Evolutionary conservation across 1,284 basidiomycete species (phyloP).

Genomic region (Moesziomyces parantarcticus): DNA sequence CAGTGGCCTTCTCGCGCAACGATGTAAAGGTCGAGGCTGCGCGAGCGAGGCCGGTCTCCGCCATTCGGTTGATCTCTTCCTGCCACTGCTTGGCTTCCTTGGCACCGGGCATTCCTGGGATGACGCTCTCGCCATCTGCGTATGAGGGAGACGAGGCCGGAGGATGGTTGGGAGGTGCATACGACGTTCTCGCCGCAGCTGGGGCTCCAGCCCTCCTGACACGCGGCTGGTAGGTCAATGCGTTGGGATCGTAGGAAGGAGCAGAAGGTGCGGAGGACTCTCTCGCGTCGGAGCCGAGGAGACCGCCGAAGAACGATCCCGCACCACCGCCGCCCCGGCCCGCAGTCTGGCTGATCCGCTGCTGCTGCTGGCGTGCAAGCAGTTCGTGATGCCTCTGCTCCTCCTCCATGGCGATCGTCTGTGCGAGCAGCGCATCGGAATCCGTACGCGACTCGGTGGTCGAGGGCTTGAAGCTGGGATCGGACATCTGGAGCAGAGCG

Average conservation of each 20-base stretch:
- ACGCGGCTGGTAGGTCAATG: slow-evolving; percentile 55
- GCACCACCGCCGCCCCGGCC: slow-evolving; percentile 44
- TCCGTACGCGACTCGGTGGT: slow-evolving; percentile 38
- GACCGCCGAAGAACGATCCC: slow-evolving; percentile 34
- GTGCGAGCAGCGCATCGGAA: slow-evolving; percentile 53
- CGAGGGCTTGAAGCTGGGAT: slow-evolving; percentile 51
- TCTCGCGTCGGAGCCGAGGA: slow-evolving; percentile 23
- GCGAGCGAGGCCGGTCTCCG: slow-evolving; percentile 50
- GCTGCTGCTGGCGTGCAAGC: slow-evolving; percentile 22
- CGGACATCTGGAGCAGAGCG: slow-evolving; percentile 58
- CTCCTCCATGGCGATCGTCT: slow-evolving; percentile 50
- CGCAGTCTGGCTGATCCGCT: slow-evolving; percentile 17
- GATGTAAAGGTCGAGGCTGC: slow-evolving; percentile 57
- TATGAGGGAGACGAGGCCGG: slow-evolving; percentile 11
- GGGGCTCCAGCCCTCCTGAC: slow-evolving; percentile 22
- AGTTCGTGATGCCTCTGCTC: slow-evolving; percentile 33
- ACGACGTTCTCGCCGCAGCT: slow-evolving; percentile 14
- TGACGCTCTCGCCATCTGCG: slow-evolving; percentile 32
- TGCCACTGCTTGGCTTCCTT: slow-evolving; percentile 61
- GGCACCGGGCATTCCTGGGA: slow-evolving; percentile 53
- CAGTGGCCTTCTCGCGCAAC: slow-evolving; percentile 51
- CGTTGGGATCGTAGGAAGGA: slow-evolving; percentile 52
- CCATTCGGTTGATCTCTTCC: slow-evolving; percentile 58
- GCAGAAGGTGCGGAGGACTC: slow-evolving; percentile 10
- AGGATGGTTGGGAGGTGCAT: slow-evolving; percentile 13